Conservation (phyloP, 176 grass and related monocot species). For the Puccinellia tenuiflora region DNA sequence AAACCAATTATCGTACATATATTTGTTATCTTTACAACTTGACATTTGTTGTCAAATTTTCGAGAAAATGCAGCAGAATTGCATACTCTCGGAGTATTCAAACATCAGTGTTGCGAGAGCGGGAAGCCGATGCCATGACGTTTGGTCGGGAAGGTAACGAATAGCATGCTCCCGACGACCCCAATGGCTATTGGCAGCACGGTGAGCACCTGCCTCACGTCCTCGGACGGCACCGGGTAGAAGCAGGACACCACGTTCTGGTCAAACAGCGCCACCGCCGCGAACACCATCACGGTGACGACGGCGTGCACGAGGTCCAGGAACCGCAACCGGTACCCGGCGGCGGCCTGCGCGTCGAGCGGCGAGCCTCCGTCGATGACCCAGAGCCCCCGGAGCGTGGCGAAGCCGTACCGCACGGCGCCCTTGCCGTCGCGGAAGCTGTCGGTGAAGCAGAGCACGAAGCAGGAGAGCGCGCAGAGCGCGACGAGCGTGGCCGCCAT, state of each 20-base stretch:
- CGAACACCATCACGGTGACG: slow-evolving; percentile 64
- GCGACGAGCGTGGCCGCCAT: slow-evolving; percentile 49
- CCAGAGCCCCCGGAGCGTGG: slow-evolving; percentile 57
- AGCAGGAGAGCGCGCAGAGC: slow-evolving; percentile 80
- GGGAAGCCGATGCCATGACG: slow-evolving; percentile 89
- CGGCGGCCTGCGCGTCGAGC: slow-evolving; percentile 33
- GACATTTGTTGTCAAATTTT: no score
- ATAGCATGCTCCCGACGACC: slow-evolving; percentile 65
- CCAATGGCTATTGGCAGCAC: slow-evolving; percentile 67
- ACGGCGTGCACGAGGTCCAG: slow-evolving; percentile 65
- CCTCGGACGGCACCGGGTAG: slow-evolving; percentile 64
- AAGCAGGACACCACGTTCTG: slow-evolving; percentile 77
- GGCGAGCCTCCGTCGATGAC: slow-evolving; percentile 58
- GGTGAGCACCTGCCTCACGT: slow-evolving; percentile 51
- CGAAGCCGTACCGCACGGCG: slow-evolving; percentile 61
- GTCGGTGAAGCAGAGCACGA: slow-evolving; percentile 82
- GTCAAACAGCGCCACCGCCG: slow-evolving; percentile 68
- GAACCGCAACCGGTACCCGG: slow-evolving; percentile 31
- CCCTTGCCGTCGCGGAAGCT: slow-evolving; percentile 56
- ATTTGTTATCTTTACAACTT: no score
- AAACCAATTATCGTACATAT: no score
- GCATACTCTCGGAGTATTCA: no score
- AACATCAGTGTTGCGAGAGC: slow-evolving; percentile 36
- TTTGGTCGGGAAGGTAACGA: slow-evolving; percentile 67
- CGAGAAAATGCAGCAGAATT: neutral